These are phyloP conservation scores for Huntiella bhutanensis DNA, from an alignment of 2,329 filamentous ascomycete genomes.

Conservation along the genomic window DNA sequence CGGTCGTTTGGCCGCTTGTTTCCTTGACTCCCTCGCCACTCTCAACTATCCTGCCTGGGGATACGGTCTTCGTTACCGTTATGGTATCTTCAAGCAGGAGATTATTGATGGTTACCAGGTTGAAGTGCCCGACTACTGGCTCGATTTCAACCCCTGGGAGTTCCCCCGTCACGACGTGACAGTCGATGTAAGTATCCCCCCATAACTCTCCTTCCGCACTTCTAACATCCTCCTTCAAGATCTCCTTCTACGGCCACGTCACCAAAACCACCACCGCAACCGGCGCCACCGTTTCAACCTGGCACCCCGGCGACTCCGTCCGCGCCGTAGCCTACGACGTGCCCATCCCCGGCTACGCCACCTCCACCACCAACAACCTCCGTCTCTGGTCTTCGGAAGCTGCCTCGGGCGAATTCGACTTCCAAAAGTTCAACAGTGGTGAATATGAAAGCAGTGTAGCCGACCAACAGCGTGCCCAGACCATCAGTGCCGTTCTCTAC, in stretches of 20 bases:
- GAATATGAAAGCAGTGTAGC: constrained; percentile 96
- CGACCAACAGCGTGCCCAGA: constrained; percentile 98
- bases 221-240: constrained; percentile 20
- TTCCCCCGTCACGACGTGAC: constrained; percentile 90
- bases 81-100: constrained; percentile 98
- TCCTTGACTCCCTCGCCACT: constrained; percentile 87
- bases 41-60: constrained; percentile 95
- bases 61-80: constrained; percentile 86
- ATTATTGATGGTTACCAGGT: constrained; percentile 97
- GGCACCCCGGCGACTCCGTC: constrained; percentile 89
- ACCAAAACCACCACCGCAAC: constrained; percentile 54
- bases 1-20: constrained; percentile 85
- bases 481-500: constrained; percentile 91
- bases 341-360: constrained; percentile 75
- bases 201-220: background rate
- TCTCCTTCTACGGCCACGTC: constrained; percentile 87
- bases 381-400: constrained; percentile 96
- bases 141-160: constrained; percentile 99
- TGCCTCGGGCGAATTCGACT: constrained; percentile 92
- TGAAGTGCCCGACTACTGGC: constrained; percentile 96
- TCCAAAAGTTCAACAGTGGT: constrained; percentile 97
- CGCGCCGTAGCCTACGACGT: constrained; percentile 88
- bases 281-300: constrained; percentile 56
- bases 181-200: constrained; percentile 45
- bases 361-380: constrained; percentile 84